phyloP scores from a whole-genome alignment of 495 filamentous ascomycete genomes.

The Podospora didyma region DNA sequence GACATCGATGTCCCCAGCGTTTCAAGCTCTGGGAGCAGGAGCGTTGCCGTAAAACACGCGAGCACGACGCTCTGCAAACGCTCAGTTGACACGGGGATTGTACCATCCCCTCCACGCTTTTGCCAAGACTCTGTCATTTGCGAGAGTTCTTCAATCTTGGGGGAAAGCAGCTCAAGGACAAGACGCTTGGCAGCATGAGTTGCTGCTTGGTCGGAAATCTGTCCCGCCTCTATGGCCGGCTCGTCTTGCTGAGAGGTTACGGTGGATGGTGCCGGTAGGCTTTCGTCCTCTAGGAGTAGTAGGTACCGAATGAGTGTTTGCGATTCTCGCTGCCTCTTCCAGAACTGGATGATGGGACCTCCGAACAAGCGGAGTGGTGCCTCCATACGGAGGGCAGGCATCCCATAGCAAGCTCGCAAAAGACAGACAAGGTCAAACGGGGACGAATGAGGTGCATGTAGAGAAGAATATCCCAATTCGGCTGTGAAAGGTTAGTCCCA shows the following conservation, averaged over 20 bases:
- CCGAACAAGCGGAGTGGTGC: slow-evolving; percentile 31
- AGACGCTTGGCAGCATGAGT: slow-evolving; percentile 42
- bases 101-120: slow-evolving; percentile 35
- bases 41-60: slow-evolving; percentile 36
- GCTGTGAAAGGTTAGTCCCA: slow-evolving; percentile 19
- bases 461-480: slow-evolving; percentile 35
- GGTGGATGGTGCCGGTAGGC: neutral
- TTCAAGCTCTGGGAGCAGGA: slow-evolving; percentile 41
- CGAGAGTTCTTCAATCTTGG: slow-evolving; percentile 42
- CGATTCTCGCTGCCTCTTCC: slow-evolving; percentile 22
- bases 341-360: slow-evolving; percentile 32
- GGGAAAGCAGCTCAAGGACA: slow-evolving; percentile 44
- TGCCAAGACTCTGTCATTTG: slow-evolving; percentile 40
- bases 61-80: slow-evolving; percentile 44
- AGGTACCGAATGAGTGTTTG: slow-evolving; percentile 35
- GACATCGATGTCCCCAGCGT: slow-evolving; percentile 37
- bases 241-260: neutral
- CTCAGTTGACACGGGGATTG: slow-evolving; percentile 38
- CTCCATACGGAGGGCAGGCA: slow-evolving; percentile 20
- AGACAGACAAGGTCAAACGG: slow-evolving; percentile 43
- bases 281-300: slow-evolving; percentile 31
- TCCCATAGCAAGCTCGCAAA: slow-evolving; percentile 40
- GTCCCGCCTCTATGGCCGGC: slow-evolving; percentile 4
- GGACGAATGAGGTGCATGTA: slow-evolving; percentile 36
- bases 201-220: slow-evolving; percentile 30